Conservation (phyloP, 2,329 filamentous ascomycete species). For the Cylindrodendrum hubeiense region DNA sequence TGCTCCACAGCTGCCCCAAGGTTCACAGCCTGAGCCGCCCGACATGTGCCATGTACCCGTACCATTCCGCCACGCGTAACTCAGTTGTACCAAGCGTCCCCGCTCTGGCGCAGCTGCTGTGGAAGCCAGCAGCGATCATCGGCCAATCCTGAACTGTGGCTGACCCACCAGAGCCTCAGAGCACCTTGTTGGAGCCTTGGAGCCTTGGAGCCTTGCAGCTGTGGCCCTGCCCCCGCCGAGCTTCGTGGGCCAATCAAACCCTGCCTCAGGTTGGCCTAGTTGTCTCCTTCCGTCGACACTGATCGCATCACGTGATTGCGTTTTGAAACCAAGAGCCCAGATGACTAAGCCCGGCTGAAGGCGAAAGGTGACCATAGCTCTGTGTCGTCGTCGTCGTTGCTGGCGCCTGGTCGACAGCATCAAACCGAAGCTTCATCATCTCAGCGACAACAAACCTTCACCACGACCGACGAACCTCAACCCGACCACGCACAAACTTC, state of each 20-base stretch:
- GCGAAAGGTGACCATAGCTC: constrained; percentile 40
- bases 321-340: not conserved
- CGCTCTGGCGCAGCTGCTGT: constrained; percentile 21
- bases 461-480: constrained; percentile 23
- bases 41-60: constrained; percentile 22
- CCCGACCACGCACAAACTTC: not conserved
- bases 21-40: constrained; percentile 24
- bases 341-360: constrained; percentile 41
- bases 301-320: constrained; percentile 43
- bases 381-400: constrained; percentile 46
- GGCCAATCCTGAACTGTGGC: constrained; percentile 35
- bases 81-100: constrained; percentile 39
- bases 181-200: constrained; percentile 28
- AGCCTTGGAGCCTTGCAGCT: constrained; percentile 36
- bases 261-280: not conserved
- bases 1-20: not conserved
- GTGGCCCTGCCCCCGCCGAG: constrained; percentile 15
- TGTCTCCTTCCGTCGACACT: not conserved
- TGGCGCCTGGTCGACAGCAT: constrained; percentile 43
- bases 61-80: constrained; percentile 25
- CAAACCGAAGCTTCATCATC: constrained; percentile 42
- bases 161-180: constrained; percentile 16
- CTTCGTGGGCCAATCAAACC: constrained; percentile 35
- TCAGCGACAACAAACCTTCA: constrained; percentile 24
- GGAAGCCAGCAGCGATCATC: constrained; percentile 32